These are phyloP conservation scores for Tolypocladium ophioglossoides DNA, from an alignment of 2,329 filamentous ascomycete genomes.

Conservation along the genomic window DNA sequence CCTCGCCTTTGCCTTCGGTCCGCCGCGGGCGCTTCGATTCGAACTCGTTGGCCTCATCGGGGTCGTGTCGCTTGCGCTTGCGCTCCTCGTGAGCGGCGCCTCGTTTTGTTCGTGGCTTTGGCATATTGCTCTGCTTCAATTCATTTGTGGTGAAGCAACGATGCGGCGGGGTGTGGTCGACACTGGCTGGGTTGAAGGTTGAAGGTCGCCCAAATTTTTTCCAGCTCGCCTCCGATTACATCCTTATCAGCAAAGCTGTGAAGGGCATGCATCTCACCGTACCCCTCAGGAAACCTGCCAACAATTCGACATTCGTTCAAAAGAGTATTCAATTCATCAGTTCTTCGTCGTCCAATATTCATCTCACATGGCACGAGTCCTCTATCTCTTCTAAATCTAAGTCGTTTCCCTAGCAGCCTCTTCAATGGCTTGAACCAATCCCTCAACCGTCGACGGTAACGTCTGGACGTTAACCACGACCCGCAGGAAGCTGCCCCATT, in stretches of 20 bases:
- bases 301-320: not conserved
- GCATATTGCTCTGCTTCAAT: slow-evolving; percentile 20
- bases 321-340: not conserved
- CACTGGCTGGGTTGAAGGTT: not conserved
- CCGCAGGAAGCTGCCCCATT: slow-evolving; percentile 45
- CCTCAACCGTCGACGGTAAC: slow-evolving; percentile 36
- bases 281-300: not conserved
- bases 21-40: slow-evolving; percentile 16
- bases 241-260: not conserved
- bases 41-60: slow-evolving; percentile 8
- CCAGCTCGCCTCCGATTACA: slow-evolving; percentile 4
- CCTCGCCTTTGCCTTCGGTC: slow-evolving; percentile 8
- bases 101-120: slow-evolving; percentile 33
- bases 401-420: slow-evolving; percentile 26
- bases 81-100: slow-evolving; percentile 27
- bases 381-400: not conserved
- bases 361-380: not conserved
- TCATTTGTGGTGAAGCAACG: not conserved
- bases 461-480: slow-evolving; percentile 50
- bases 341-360: not conserved
- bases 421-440: slow-evolving; percentile 43
- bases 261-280: not conserved
- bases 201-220: slow-evolving; percentile 3
- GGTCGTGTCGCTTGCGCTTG: slow-evolving; percentile 27
- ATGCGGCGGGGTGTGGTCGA: not conserved